Percentiles rank a stretch among this genome's conserved stretches.
These are phyloP conservation scores for Novymonas esmeraldas DNA, from an alignment of 208 protist genomes.

Conservation along the genomic window DNA sequence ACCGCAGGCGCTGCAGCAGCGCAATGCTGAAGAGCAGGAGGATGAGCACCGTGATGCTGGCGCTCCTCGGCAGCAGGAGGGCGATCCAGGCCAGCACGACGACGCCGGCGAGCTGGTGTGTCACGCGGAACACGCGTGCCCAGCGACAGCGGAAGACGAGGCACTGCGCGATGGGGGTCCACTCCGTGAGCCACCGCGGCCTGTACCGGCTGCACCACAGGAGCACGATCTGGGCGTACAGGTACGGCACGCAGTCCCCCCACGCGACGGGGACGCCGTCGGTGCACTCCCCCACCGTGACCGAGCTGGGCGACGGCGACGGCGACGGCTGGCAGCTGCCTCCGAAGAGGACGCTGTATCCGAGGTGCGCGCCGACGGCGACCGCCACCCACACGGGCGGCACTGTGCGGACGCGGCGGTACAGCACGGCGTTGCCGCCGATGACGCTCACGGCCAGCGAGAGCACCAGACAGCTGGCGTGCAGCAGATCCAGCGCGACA, in stretches of 20 bases:
- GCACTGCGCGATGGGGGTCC: slow-evolving; percentile 20
- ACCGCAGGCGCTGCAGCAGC: slow-evolving; percentile 22
- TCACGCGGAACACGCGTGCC: slow-evolving; percentile 8
- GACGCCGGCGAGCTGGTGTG: slow-evolving; percentile 15
- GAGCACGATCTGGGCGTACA: slow-evolving; percentile 27
- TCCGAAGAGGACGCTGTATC: slow-evolving; percentile 2
- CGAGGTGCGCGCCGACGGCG: slow-evolving; percentile 24
- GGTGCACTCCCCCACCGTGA: neutral
- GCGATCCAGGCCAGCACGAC: slow-evolving; percentile 28
- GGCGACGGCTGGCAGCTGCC: neutral
- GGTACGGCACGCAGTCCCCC: slow-evolving; percentile 15
- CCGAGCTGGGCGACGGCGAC: neutral
- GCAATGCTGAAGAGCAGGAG: slow-evolving; percentile 23
- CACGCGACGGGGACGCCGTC: slow-evolving; percentile 4
- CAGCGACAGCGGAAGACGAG: slow-evolving; percentile 30
- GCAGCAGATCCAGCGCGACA: slow-evolving; percentile 15
- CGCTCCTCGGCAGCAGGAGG: slow-evolving; percentile 24
- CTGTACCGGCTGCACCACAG: slow-evolving; percentile 32
- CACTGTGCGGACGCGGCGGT: slow-evolving; percentile 19
- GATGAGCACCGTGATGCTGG: slow-evolving; percentile 23
- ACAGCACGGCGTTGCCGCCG: slow-evolving; percentile 29
- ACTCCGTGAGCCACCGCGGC: slow-evolving; percentile 13
- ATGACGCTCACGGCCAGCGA: slow-evolving; percentile 26
- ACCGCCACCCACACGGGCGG: slow-evolving; percentile 26
- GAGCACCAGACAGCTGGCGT: slow-evolving; percentile 22